Percentiles rank a stretch among this genome's conserved stretches.
These are phyloP conservation scores for Coleophoma eucalyptorum DNA, from an alignment of 2,329 filamentous ascomycete species.

Conservation along the genomic window DNA sequence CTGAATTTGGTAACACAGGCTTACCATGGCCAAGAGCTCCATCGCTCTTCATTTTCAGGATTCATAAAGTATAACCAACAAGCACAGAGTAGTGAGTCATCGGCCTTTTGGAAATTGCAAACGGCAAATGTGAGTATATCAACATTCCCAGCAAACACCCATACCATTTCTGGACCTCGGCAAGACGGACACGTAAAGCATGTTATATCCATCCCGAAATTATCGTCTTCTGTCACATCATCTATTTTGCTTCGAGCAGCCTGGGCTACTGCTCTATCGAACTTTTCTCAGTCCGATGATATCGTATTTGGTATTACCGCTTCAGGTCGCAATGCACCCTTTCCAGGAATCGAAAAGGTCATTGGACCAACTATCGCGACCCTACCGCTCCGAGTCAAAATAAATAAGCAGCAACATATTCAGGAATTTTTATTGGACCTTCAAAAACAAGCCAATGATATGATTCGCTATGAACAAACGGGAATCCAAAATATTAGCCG, in stretches of 20 bases:
- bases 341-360: slow-evolving; percentile 37
- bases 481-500: slow-evolving; percentile 9
- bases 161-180: background rate
- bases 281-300: slow-evolving; percentile 31
- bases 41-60: background rate
- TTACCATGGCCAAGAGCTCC: background rate
- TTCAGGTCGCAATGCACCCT: slow-evolving; percentile 32
- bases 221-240: background rate
- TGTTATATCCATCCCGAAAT: background rate
- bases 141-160: background rate
- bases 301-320: slow-evolving; percentile 36
- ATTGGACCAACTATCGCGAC: slow-evolving; percentile 38
- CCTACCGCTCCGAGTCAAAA: slow-evolving; percentile 31
- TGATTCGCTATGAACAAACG: slow-evolving; percentile 30
- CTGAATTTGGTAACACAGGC: background rate
- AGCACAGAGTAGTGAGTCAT: background rate
- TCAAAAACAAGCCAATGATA: slow-evolving; percentile 39
- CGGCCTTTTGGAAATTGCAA: slow-evolving; percentile 7
- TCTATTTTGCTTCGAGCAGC: slow-evolving; percentile 23
- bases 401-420: no score
- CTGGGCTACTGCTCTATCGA: slow-evolving; percentile 32
- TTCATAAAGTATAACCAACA: slow-evolving; percentile 41
- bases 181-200: background rate
- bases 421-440: no score
- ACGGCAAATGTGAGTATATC: slow-evolving; percentile 35